phyloP scores from a whole-genome alignment of 768 basidiomycete species.

The Calocybe gangraenosa region DNA sequence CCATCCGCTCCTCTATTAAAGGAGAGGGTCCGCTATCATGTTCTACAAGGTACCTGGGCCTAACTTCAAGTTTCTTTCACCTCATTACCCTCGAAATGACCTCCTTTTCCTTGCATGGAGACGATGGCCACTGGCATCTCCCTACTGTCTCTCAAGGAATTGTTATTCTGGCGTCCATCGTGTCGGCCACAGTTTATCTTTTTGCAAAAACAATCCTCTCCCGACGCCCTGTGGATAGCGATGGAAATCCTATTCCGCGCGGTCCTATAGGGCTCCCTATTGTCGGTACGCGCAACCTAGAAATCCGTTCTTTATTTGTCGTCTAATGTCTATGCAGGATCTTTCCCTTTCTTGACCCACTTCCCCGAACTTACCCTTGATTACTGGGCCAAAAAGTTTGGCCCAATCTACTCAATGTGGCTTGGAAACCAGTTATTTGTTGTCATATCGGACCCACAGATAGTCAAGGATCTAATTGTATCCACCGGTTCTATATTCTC shows the following conservation, averaged over 20 bases:
- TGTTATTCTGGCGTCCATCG: slow-evolving; percentile 19
- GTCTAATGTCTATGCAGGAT: slow-evolving; percentile 16
- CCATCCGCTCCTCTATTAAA: slow-evolving; percentile 9
- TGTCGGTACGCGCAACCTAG: slow-evolving; percentile 19
- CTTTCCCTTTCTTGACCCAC: slow-evolving; percentile 34
- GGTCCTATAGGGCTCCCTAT: slow-evolving; percentile 21
- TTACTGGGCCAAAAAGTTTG: slow-evolving; percentile 39
- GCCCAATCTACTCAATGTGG: slow-evolving; percentile 40
- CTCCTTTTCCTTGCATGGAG: slow-evolving; percentile 2
- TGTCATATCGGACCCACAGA: slow-evolving; percentile 37
- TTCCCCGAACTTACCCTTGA: slow-evolving; percentile 41
- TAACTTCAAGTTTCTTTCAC: background rate
- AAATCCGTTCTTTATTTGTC: background rate
- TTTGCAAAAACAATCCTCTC: slow-evolving; percentile 9
- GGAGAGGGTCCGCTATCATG: background rate
- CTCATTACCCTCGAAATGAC: slow-evolving; percentile 10
- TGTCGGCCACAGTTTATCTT: slow-evolving; percentile 21
- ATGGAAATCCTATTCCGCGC: slow-evolving; percentile 19
- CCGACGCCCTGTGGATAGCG: slow-evolving; percentile 10
- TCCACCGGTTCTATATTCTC: slow-evolving; percentile 43
- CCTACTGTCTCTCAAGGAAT: slow-evolving; percentile 17
- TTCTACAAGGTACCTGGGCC: background rate
- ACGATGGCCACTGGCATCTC: slow-evolving; percentile 7
- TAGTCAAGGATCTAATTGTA: slow-evolving; percentile 41
- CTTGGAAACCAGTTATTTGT: slow-evolving; percentile 46